Conservation (phyloP, 2,329 filamentous ascomycete genomes). For the Acrodontium crateriforme region DNA sequence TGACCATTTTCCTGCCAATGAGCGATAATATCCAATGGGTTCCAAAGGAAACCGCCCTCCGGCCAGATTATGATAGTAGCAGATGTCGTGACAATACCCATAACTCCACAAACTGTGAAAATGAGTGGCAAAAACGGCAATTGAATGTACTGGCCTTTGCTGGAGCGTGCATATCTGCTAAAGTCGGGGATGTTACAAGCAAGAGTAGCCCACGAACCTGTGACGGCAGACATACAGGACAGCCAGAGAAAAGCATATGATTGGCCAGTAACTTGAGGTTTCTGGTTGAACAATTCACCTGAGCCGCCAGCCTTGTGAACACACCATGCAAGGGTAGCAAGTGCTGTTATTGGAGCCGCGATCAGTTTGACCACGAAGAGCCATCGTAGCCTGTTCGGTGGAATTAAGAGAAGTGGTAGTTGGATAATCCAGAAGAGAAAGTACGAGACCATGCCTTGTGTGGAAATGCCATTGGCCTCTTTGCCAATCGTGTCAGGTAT, state of each 20-base stretch:
- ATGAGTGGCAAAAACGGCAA: conserved; percentile 31
- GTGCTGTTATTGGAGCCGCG: conserved; percentile 16
- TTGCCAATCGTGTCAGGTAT: conserved; percentile 39
- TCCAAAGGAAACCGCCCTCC: conserved; percentile 27
- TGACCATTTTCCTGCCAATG: conserved; percentile 12
- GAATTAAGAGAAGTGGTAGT: conserved; percentile 41
- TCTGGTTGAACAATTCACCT: conserved; percentile 10
- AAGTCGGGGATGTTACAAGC: conserved; percentile 23
- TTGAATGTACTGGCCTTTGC: conserved; percentile 5
- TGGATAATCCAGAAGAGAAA: conserved; percentile 43
- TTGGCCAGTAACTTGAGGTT: conserved; percentile 25
- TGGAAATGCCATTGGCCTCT: conserved; percentile 37
- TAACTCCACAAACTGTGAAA: conserved; percentile 30
- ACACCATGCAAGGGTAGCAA: conserved; percentile 16
- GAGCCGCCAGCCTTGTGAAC: conserved; percentile 10
- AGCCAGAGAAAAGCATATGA: conserved; percentile 25
- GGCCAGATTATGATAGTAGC: conserved; percentile 37
- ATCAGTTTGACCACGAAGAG: conserved; percentile 26
- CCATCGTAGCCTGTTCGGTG: conserved; percentile 24
- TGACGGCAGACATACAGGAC: conserved; percentile 35
- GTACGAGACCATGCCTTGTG: conserved; percentile 41
- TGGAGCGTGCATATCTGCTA: conserved; percentile 21
- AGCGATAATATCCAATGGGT: conserved; percentile 24
- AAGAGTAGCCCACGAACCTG: conserved; percentile 24
- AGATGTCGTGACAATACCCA: conserved; percentile 45